These are phyloP conservation scores for Euphorbia lathyris DNA, from an alignment of 345 rosid genomes.

Conservation along the genomic window DNA sequence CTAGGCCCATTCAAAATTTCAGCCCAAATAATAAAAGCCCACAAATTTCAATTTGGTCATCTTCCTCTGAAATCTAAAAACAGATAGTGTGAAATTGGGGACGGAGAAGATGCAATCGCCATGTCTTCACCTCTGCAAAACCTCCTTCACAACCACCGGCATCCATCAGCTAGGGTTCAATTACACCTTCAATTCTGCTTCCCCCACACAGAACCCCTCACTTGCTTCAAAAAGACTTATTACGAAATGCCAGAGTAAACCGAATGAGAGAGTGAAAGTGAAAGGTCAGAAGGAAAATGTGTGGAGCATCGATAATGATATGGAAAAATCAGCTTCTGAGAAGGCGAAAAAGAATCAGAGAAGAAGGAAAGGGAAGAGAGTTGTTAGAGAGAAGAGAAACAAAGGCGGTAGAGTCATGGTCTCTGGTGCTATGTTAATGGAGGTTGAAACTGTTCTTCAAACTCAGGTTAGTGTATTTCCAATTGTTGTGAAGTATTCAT, in stretches of 20 bases:
- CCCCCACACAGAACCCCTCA: constrained; percentile 10
- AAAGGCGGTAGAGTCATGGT: constrained; percentile 46
- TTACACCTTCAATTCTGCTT: constrained; percentile 11
- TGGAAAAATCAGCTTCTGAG: constrained; percentile 29
- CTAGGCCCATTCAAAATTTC: neutral
- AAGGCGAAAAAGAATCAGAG: constrained; percentile 34
- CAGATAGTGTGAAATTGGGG: neutral
- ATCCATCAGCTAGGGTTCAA: constrained; percentile 34
- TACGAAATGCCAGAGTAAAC: constrained; percentile 36
- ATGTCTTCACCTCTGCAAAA: constrained; percentile 39
- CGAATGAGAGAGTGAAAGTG: constrained; percentile 32
- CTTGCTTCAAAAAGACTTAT: neutral
- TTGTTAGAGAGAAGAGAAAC: constrained; percentile 38
- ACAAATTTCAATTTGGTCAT: neutral
- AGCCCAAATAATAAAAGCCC: neutral
- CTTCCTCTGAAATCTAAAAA: neutral
- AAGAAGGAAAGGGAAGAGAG: constrained; percentile 43
- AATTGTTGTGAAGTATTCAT: neutral
- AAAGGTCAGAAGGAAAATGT: constrained; percentile 67
- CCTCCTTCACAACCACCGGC: constrained; percentile 16
- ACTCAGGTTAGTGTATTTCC: constrained; percentile 50
- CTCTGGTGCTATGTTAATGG: constrained; percentile 69
- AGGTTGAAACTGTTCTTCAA: constrained; percentile 81
- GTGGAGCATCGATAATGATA: constrained; percentile 83
- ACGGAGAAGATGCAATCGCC: constrained; percentile 44